These are phyloP conservation scores for Waltiozyma sp. DNA, from an alignment of 1,139 yeast species.

Conservation along the genomic window DNA sequence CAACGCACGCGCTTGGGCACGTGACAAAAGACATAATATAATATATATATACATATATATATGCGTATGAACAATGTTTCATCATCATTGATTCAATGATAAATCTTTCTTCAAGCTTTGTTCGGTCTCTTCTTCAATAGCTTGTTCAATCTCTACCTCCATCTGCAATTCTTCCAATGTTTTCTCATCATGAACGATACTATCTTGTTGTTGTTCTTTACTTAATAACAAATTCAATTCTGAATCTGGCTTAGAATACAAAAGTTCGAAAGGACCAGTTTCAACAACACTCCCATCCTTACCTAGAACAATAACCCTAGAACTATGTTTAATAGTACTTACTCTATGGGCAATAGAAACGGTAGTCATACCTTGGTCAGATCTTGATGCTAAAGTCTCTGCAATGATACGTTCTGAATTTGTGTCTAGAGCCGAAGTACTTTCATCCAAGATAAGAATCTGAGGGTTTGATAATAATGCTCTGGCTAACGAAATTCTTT, in stretches of 20 bases:
- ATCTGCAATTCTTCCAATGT: background rate
- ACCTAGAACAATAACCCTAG: conserved; percentile 61
- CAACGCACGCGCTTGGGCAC: no score
- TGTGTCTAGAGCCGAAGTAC: conserved; percentile 71
- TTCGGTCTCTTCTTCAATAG: background rate
- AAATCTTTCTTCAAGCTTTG: background rate
- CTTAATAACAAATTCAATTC: conserved; percentile 52
- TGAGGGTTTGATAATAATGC: conserved; percentile 60
- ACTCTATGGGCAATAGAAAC: conserved; percentile 88
- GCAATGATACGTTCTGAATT: conserved; percentile 61
- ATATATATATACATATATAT: no score
- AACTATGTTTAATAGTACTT: conserved; percentile 69
- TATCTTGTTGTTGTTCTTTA: conserved; percentile 22
- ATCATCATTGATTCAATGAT: background rate
- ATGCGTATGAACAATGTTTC: no score
- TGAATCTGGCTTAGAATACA: conserved; percentile 47
- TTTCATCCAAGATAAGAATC: conserved; percentile 62
- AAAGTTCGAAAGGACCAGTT: conserved; percentile 56
- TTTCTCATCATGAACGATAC: background rate
- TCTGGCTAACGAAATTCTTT: conserved; percentile 79
- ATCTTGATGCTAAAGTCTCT: conserved; percentile 51
- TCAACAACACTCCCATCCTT: conserved; percentile 66
- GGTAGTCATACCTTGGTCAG: conserved; percentile 65
- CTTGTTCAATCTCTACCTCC: background rate
- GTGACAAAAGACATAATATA: no score